phyloP scores from a whole-genome alignment of 192 early-diverging fungal species.

The Gryganskiella cystojenkinii region DNA sequence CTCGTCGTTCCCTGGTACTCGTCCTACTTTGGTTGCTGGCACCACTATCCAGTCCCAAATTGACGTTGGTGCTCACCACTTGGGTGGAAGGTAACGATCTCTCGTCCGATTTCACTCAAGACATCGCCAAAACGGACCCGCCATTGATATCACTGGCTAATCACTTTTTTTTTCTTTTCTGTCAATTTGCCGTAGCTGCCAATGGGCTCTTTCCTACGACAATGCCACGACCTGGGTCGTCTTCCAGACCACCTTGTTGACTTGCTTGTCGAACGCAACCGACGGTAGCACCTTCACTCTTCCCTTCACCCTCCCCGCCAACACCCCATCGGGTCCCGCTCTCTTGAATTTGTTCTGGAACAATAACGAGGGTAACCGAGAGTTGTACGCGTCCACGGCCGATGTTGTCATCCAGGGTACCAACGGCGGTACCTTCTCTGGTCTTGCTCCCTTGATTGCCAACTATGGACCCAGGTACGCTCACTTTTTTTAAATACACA shows the following conservation, averaged over 20 bases:
- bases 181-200: slow-evolving; percentile 19
- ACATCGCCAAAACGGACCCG: too few species aligned
- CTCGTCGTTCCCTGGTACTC: slow-evolving; percentile 25
- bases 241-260: slow-evolving; percentile 26
- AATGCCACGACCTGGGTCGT: slow-evolving; percentile 45
- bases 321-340: slow-evolving; percentile 32
- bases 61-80: slow-evolving; percentile 43
- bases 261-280: slow-evolving; percentile 25
- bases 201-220: slow-evolving; percentile 43
- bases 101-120: too few species aligned
- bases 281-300: slow-evolving; percentile 15
- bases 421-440: slow-evolving; percentile 47
- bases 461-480: slow-evolving; percentile 45
- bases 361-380: slow-evolving; percentile 55
- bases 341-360: slow-evolving; percentile 49
- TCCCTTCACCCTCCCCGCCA: slow-evolving; percentile 40
- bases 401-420: slow-evolving; percentile 37
- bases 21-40: slow-evolving; percentile 34
- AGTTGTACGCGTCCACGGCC: slow-evolving; percentile 40
- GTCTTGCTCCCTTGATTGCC: slow-evolving; percentile 41
- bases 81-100: slow-evolving; percentile 37
- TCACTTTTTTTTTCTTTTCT: not conserved
- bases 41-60: slow-evolving; percentile 23
- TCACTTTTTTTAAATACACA: not conserved
- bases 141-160: not conserved